Evolutionary conservation across 108 stramenopile species (phyloP).

Genomic region (Thalassiosira profunda): DNA sequence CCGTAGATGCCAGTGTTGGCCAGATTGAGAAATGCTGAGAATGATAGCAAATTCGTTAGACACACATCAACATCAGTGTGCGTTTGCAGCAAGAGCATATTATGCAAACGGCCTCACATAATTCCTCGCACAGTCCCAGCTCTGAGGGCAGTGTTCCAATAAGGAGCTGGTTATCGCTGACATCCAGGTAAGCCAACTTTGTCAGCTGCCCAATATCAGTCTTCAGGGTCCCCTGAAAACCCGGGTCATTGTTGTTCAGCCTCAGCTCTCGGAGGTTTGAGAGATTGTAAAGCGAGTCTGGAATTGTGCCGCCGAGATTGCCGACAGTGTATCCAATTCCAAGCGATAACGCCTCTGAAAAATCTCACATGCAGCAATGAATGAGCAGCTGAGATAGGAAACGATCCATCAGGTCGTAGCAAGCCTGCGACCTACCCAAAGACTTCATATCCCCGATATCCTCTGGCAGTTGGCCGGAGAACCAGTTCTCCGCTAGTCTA

Average conservation of each 20-base stretch:
- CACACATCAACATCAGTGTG: no score
- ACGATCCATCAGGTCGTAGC: background rate
- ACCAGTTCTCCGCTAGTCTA: slow-evolving; percentile 22
- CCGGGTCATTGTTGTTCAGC: slow-evolving; percentile 4
- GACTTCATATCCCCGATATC: slow-evolving; percentile 51
- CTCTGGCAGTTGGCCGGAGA: slow-evolving; percentile 41
- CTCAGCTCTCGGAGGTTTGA: slow-evolving; percentile 8
- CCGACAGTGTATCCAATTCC: slow-evolving; percentile 31
- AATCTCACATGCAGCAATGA: background rate
- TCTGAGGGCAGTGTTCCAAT: slow-evolving; percentile 52
- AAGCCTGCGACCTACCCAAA: slow-evolving; percentile 34
- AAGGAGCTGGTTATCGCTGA: slow-evolving; percentile 54
- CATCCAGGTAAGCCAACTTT: slow-evolving; percentile 18
- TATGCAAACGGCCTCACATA: slow-evolving; percentile 12
- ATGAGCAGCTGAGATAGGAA: background rate
- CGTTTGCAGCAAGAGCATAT: no score
- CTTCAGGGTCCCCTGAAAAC: slow-evolving; percentile 42
- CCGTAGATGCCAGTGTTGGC: slow-evolving; percentile 31
- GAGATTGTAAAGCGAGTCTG: slow-evolving; percentile 21
- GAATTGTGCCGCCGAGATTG: slow-evolving; percentile 21
- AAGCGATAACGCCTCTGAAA: no score
- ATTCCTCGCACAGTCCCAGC: slow-evolving; percentile 41
- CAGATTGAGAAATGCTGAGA: slow-evolving; percentile 23
- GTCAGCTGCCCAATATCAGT: slow-evolving; percentile 42
- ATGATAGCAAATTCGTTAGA: no score